Evolutionary conservation across 305 asterid species (phyloP), one percentile per base, ranked within the genome.

Genomic region (Nicotiana rustica): DNA sequence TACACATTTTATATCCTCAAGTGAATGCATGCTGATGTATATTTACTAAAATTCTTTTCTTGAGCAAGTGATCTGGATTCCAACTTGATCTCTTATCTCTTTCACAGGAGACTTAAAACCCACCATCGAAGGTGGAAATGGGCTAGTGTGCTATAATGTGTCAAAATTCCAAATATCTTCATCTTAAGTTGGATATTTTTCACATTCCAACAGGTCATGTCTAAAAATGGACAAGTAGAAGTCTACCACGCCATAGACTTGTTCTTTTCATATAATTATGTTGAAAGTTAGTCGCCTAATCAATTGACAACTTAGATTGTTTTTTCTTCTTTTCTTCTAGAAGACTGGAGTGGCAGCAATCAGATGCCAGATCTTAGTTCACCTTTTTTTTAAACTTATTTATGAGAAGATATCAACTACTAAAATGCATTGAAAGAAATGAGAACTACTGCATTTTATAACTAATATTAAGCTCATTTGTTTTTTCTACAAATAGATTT

Each of bases 301-400:
- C 19, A 71, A 70, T 70, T 19, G 59, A 70, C 1, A 5, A 38
- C 10, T 70, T 19, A 61, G 67, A 18, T 69, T 62, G 17, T 62
- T 61, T 10, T 21, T 21, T 10, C 4, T 10, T 21, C 17, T 10
- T 62, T 62, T 62, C 36, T 9, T 62, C 17, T 62, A 62, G 14
- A 62, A 41, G 78, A 44, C 60, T 70, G 18, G 77, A 69, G 31
- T 69, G 78, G 18, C 78, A 38, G 12, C 78, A 70, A 18, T 70
- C 18, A 70, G 78, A 70, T 2, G 56, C 60, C 18, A 70, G 78
- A 13, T 70, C 18, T 19, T 41, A 18, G 78, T 70, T 70, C 78
- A 18, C 10, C 78, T 18, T 41, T 38, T 41, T 19, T 4, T 17
- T 19, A 41, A 41, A 41, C 59, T 70, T 41, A 15, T 68, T 1